phyloP scores from a whole-genome alignment of 2,329 filamentous ascomycete genomes.

The Septoria petroselini region DNA sequence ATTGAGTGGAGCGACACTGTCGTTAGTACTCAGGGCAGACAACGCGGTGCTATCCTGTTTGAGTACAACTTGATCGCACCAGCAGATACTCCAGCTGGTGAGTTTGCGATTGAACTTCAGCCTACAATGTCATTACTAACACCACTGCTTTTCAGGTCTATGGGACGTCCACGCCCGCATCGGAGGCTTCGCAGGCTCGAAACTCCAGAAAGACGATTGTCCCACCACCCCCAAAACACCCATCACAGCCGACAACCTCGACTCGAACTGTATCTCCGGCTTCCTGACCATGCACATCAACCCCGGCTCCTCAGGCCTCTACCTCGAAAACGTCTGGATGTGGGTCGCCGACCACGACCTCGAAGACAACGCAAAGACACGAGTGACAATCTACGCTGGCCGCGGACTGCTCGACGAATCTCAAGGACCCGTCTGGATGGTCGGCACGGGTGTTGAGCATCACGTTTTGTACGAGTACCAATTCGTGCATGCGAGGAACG shows the following conservation, averaged over 20 bases:
- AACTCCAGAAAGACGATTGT: conserved; percentile 45
- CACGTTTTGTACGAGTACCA: conserved; percentile 73
- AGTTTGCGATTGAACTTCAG: no score
- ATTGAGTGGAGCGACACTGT: conserved; percentile 72
- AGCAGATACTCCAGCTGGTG: conserved; percentile 43
- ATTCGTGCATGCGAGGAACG: conserved; percentile 68
- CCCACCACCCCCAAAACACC: conserved; percentile 32
- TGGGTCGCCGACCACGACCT: conserved; percentile 93
- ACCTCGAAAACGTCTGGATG: conserved; percentile 88
- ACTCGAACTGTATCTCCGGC: conserved; percentile 32
- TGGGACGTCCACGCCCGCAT: conserved; percentile 56
- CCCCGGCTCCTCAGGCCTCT: conserved; percentile 55
- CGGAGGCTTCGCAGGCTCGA: conserved; percentile 51
- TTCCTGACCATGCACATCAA: conserved; percentile 45
- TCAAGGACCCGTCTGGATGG: conserved; percentile 54
- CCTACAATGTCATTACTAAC: not conserved
- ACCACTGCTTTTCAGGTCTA: conserved; percentile 44
- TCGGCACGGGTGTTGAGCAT: conserved; percentile 66
- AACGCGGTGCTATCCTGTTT: conserved; percentile 66
- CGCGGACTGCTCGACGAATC: conserved; percentile 82
- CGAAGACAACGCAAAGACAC: conserved; percentile 65
- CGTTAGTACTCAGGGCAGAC: conserved; percentile 63
- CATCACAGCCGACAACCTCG: conserved; percentile 23
- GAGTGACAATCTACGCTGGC: conserved; percentile 86
- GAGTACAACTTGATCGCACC: conserved; percentile 65